Conservation (phyloP, 345 rosid genomes). For the Salix udensis region DNA sequence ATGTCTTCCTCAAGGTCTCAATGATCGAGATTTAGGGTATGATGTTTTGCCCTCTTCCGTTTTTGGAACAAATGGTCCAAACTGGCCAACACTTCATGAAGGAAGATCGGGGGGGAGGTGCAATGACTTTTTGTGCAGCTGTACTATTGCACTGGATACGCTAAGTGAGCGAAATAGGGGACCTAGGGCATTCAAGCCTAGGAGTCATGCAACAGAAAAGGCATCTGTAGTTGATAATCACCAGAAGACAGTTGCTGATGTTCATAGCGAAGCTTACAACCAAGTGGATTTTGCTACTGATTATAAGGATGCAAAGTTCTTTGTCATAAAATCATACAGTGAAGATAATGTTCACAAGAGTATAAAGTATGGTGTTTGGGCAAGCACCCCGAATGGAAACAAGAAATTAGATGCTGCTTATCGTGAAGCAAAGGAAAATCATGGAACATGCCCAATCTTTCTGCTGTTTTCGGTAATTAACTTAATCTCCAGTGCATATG, state of each 20-base stretch:
- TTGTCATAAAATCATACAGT: conserved; percentile 79
- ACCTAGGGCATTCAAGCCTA: conserved; percentile 52
- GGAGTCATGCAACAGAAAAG: conserved; percentile 23
- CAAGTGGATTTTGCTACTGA: conserved; percentile 42
- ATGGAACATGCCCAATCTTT: conserved; percentile 52
- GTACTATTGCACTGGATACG: conserved; percentile 42
- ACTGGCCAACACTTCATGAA: conserved; percentile 48
- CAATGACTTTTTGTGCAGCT: conserved; percentile 39
- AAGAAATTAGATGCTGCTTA: conserved; percentile 80
- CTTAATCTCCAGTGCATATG: conserved; percentile 2
- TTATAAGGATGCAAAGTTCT: conserved; percentile 67
- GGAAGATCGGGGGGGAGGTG: conserved; percentile 41
- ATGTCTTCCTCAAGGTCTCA: conserved; percentile 31
- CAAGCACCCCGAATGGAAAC: conserved; percentile 81
- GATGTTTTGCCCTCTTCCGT: conserved; percentile 30
- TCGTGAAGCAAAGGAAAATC: conserved; percentile 59
- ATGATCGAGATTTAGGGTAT: conserved; percentile 34
- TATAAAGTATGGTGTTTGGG: conserved; percentile 87
- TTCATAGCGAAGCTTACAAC: conserved; percentile 30
- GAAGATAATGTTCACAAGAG: conserved; percentile 91
- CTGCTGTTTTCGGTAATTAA: conserved; percentile 70
- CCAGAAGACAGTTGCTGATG: conserved; percentile 24
- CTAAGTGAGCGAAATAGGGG: conserved; percentile 56
- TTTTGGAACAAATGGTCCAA: conserved; percentile 36
- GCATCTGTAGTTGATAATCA: conserved; percentile 20